A percentile compares a stretch with the other conserved stretches of the same genome.
These are phyloP conservation scores for Cytospora chrysosperma DNA, from an alignment of 2,329 filamentous ascomycete genomes.

Conservation along the genomic window DNA sequence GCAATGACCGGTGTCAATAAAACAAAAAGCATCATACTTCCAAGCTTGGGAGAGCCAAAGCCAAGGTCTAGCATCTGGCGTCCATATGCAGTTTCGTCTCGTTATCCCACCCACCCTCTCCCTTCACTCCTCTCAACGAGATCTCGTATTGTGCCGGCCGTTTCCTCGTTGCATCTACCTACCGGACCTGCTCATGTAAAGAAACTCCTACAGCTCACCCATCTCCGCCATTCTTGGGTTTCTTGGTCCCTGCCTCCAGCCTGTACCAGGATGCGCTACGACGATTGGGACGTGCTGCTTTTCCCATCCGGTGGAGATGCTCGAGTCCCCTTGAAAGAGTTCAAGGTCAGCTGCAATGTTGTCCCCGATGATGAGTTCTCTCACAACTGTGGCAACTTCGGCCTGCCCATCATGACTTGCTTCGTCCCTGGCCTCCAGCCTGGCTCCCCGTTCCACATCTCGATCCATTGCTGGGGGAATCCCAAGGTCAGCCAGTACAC, in stretches of 20 bases:
- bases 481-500: conserved; percentile 60
- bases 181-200: not conserved
- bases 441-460: conserved; percentile 65
- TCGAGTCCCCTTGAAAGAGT: conserved; percentile 75
- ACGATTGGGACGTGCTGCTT: conserved; percentile 82
- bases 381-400: conserved; percentile 46
- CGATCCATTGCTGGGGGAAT: conserved; percentile 70
- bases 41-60: too few species aligned
- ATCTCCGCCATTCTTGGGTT: not conserved
- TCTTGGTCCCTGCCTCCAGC: conserved; percentile 5
- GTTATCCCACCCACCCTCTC: not conserved
- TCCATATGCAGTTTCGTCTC: not conserved
- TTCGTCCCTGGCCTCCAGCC: conserved; percentile 66
- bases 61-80: too few species aligned
- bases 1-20: not conserved
- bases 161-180: not conserved
- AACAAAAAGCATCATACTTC: not conserved
- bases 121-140: not conserved
- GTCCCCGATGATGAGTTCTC: conserved; percentile 56
- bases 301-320: conserved; percentile 62
- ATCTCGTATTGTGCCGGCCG: not conserved
- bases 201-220: not conserved
- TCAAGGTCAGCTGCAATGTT: conserved; percentile 74
- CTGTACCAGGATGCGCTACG: conserved; percentile 67
- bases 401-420: conserved; percentile 66